Conservation (phyloP, 257 asterid genomes). For the Paulownia fortunei region DNA sequence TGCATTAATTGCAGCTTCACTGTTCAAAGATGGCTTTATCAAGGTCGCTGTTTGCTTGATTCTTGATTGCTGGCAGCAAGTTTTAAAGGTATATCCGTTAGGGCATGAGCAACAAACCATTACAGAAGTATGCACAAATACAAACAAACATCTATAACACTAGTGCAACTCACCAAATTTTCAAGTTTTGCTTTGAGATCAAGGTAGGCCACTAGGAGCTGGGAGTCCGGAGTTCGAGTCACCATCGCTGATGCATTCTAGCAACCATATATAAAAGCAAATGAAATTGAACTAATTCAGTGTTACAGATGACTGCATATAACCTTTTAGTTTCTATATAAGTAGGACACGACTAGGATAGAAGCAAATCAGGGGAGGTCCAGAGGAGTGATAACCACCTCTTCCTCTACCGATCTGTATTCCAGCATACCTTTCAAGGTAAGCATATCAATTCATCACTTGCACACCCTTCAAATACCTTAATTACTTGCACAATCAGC, state of each 20-base stretch:
- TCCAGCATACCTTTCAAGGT: not conserved
- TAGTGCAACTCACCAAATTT: constrained; percentile 54
- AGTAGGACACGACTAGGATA: constrained; percentile 3
- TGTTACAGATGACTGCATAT: constrained; percentile 2
- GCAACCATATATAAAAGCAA: constrained; percentile 23
- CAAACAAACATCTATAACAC: not conserved
- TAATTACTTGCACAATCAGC: not conserved
- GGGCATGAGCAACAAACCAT: too few relatives aligned
- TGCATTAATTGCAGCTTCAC: constrained; percentile 50
- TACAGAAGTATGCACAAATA: too few relatives aligned
- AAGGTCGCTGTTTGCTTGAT: constrained; percentile 49
- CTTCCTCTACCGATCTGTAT: too few relatives aligned
- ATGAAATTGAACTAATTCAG: constrained; percentile 18
- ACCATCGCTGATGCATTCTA: constrained; percentile 44
- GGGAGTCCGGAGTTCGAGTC: constrained; percentile 45
- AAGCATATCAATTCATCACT: not conserved
- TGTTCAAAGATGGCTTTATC: constrained; percentile 59
- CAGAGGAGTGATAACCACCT: not conserved
- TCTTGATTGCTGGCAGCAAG: constrained; percentile 59
- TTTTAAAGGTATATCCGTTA: too few relatives aligned
- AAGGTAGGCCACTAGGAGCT: constrained; percentile 56
- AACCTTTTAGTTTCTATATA: not conserved
- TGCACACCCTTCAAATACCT: not conserved
- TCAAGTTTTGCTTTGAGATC: constrained; percentile 61
- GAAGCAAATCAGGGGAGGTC: not conserved